Evolutionary conservation across 495 filamentous ascomycete genomes (phyloP).

Genomic region (Penicillium daleae): DNA sequence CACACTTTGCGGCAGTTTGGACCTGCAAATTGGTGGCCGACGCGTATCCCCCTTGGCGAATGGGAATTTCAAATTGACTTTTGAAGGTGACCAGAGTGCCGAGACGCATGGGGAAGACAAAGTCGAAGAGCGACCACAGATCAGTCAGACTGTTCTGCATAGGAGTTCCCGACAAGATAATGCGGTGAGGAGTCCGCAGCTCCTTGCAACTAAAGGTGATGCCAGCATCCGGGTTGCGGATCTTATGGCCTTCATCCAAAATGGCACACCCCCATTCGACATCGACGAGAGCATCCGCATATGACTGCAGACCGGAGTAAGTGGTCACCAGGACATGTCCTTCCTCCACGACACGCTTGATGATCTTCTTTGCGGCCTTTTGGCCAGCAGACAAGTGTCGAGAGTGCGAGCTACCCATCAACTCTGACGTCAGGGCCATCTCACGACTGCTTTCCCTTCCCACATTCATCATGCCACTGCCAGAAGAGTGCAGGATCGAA

Average conservation of each 20-base stretch:
- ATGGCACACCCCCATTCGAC: slow-evolving; percentile 92
- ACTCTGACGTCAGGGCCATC: slow-evolving; percentile 56
- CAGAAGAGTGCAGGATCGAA: slow-evolving; percentile 91
- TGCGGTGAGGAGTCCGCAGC: slow-evolving; percentile 79
- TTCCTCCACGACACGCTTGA: slow-evolving; percentile 79
- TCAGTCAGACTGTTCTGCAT: slow-evolving; percentile 98
- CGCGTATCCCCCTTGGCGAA: slow-evolving; percentile 87
- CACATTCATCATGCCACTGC: slow-evolving; percentile 92
- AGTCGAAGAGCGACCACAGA: slow-evolving; percentile 96
- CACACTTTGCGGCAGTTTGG: slow-evolving; percentile 87
- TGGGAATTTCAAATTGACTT: slow-evolving; percentile 88
- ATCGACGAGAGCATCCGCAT: slow-evolving; percentile 74
- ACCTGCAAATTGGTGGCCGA: slow-evolving; percentile 92
- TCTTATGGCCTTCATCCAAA: slow-evolving; percentile 96
- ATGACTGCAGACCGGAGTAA: slow-evolving; percentile 89
- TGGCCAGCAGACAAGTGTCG: slow-evolving; percentile 51
- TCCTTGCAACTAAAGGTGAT: slow-evolving; percentile 95
- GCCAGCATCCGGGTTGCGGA: slow-evolving; percentile 89
- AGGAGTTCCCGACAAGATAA: slow-evolving; percentile 94
- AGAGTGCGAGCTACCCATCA: slow-evolving; percentile 34
- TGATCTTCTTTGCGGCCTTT: slow-evolving; percentile 73
- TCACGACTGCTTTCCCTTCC: slow-evolving; percentile 71
- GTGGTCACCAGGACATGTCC: slow-evolving; percentile 95
- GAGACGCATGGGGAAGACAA: slow-evolving; percentile 92
- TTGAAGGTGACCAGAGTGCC: slow-evolving; percentile 90